phyloP scores from a whole-genome alignment of 768 basidiomycete genomes.

The Tulasnella sp. region DNA sequence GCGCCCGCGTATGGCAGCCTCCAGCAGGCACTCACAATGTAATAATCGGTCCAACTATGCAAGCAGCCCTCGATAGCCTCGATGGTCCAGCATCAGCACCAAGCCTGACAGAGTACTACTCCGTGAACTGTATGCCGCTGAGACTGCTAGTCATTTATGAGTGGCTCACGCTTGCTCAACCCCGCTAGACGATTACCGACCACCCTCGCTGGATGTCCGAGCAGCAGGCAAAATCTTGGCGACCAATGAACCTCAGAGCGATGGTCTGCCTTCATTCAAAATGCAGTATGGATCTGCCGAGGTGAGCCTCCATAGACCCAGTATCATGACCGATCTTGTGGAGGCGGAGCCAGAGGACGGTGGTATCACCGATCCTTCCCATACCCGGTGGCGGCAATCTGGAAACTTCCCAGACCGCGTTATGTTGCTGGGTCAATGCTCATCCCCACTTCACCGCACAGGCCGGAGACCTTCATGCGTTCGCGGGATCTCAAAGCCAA shows the following conservation, averaged over 20 bases:
- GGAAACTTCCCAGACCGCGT: conserved; percentile 2
- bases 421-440: neutral
- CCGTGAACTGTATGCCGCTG: neutral
- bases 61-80: conserved; percentile 20
- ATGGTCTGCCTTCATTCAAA: conserved; percentile 42
- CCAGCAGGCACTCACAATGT: conserved; percentile 18
- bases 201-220: conserved; percentile 60
- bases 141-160: neutral
- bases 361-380: conserved; percentile 3
- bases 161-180: neutral
- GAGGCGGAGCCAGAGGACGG: neutral
- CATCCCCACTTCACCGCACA: neutral
- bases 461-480: conserved; percentile 47
- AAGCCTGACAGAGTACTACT: neutral
- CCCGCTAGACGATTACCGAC: conserved; percentile 66
- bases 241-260: conserved; percentile 46
- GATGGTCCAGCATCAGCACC: conserved; percentile 16
- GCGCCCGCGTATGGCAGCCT: conserved; percentile 21
- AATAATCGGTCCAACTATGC: conserved; percentile 10
- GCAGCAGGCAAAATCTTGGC: conserved; percentile 57
- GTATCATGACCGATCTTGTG: neutral
- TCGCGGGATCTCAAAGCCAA: conserved; percentile 49
- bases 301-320: conserved; percentile 41
- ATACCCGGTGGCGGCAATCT: conserved; percentile 27
- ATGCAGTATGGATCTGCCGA: conserved; percentile 65